phyloP scores from a whole-genome alignment of 2,329 filamentous ascomycete genomes.

The Neonectria punicea region DNA sequence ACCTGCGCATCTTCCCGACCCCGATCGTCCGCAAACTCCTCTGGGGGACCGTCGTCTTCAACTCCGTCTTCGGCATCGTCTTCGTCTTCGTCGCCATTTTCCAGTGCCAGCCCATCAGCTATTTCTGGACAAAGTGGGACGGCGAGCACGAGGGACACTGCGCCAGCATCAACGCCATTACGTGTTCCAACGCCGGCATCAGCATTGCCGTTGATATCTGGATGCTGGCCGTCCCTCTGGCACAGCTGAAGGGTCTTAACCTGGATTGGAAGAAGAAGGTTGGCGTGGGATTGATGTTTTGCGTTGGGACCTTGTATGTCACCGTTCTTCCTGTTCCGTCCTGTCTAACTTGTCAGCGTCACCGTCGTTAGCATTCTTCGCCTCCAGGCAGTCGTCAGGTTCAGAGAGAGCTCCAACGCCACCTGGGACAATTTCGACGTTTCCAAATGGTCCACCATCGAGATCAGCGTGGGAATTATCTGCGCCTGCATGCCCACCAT shows the following conservation, averaged over 20 bases:
- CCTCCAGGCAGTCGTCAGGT: constrained; percentile 47
- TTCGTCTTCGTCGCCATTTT: constrained; percentile 59
- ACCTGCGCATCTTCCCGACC: constrained; percentile 63
- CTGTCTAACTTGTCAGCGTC: constrained; percentile 40
- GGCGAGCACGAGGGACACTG: constrained; percentile 59
- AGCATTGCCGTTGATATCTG: constrained; percentile 63
- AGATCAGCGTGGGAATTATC: constrained; percentile 53
- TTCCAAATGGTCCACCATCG: constrained; percentile 50
- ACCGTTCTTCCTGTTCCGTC: too few relatives aligned
- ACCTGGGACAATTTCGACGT: constrained; percentile 50
- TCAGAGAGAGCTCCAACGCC: constrained; percentile 45
- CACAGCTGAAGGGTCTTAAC: constrained; percentile 54
- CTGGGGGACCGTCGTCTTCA: constrained; percentile 55
- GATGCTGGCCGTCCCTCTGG: constrained; percentile 62
- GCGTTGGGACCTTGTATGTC: constrained; percentile 58
- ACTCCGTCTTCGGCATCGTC: constrained; percentile 50
- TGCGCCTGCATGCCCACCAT: constrained; percentile 53
- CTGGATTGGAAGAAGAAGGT: constrained; percentile 60
- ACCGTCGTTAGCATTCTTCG: constrained; percentile 53
- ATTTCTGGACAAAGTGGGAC: constrained; percentile 66
- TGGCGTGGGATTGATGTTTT: constrained; percentile 62
- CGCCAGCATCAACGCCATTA: constrained; percentile 59
- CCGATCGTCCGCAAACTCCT: constrained; percentile 52
- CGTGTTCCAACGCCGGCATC: constrained; percentile 62
- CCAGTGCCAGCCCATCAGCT: constrained; percentile 62